phyloP scores from a whole-genome alignment of 2,329 filamentous ascomycete genomes.

The Arthrinium phaeospermum region DNA sequence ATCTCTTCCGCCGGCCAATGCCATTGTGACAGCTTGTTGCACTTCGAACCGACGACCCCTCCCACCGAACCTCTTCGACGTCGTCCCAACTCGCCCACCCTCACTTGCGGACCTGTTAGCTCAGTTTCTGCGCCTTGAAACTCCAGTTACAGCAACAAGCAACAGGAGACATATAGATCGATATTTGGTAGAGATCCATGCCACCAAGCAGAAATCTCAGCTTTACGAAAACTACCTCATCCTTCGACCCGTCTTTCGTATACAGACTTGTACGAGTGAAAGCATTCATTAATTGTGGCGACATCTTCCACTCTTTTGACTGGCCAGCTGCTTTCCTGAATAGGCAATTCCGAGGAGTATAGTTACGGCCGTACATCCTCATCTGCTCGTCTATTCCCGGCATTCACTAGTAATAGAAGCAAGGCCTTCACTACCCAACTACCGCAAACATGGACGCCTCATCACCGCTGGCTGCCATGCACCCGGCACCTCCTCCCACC shows the following conservation, averaged over 20 bases:
- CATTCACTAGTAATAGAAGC: constrained; percentile 17
- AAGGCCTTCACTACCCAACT: background rate
- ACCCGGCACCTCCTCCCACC: constrained; percentile 70
- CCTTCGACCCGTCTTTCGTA: constrained; percentile 15
- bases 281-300: constrained; percentile 37
- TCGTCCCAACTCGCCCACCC: constrained; percentile 11
- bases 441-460: constrained; percentile 79
- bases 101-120: constrained; percentile 26
- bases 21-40: constrained; percentile 16
- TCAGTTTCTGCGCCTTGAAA: constrained; percentile 24
- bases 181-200: constrained; percentile 14
- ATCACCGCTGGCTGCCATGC: constrained; percentile 92
- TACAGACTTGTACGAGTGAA: constrained; percentile 22
- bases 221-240: background rate
- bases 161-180: constrained; percentile 10
- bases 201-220: constrained; percentile 11
- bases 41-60: constrained; percentile 10
- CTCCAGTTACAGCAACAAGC: constrained; percentile 3
- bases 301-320: constrained; percentile 32
- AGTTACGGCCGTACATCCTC: constrained; percentile 36
- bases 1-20: constrained; percentile 7
- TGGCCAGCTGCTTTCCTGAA: constrained; percentile 32
- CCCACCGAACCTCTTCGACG: background rate
- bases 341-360: constrained; percentile 31
- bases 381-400: constrained; percentile 13